These are phyloP conservation scores for Schizonepeta tenuifolia DNA, from an alignment of 257 asterid genomes.

Conservation along the genomic window DNA sequence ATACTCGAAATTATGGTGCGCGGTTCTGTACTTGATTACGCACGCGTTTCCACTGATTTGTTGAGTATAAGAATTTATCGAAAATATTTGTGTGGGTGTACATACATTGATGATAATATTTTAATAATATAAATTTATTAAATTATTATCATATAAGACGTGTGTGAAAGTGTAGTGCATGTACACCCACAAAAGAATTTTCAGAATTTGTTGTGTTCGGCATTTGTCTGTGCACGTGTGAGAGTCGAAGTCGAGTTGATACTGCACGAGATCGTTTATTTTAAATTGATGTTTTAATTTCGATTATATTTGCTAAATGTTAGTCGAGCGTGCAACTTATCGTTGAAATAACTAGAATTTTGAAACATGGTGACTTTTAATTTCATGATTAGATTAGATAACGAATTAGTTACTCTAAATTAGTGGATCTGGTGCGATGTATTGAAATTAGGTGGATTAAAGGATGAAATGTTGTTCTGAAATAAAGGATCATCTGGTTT, in stretches of 20 bases:
- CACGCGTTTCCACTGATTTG: slow-evolving; percentile 39
- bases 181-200: no score
- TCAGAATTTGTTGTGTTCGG: background rate
- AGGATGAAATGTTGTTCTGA: background rate
- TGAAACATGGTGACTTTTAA: background rate
- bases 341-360: background rate
- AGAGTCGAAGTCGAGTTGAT: background rate
- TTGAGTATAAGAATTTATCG: background rate
- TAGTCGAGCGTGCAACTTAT: no score
- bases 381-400: background rate
- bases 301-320: no score
- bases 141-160: no score
- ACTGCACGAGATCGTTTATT: background rate
- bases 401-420: background rate
- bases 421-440: background rate
- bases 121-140: no score
- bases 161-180: no score
- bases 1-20: slow-evolving; percentile 32
- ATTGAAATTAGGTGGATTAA: background rate
- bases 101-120: no score
- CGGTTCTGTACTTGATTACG: slow-evolving; percentile 35
- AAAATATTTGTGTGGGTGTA: no score
- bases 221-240: slow-evolving; percentile 30
- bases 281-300: background rate
- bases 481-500: background rate